phyloP scores from a whole-genome alignment of 805 yeast species.

The Sugiyamaella floridensis region DNA sequence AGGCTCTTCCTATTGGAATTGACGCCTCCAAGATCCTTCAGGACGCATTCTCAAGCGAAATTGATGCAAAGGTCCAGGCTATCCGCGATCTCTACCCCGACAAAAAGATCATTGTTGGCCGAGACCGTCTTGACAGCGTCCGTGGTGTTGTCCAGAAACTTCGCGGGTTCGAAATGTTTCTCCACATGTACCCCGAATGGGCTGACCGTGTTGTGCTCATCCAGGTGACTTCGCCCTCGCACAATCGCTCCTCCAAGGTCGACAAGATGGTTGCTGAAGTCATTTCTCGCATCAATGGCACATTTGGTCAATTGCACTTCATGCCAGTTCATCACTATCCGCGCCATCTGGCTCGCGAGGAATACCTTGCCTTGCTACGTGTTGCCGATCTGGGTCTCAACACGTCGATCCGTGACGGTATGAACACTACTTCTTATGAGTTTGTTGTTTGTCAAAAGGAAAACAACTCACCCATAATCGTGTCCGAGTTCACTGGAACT shows the following conservation, averaged over 20 bases:
- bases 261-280: constrained; percentile 81
- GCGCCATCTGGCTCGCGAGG: constrained; percentile 79
- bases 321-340: constrained; percentile 92
- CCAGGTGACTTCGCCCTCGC: constrained; percentile 84
- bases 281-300: constrained; percentile 74
- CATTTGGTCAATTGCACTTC: constrained; percentile 72
- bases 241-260: constrained; percentile 48
- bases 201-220: constrained; percentile 76
- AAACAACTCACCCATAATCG: constrained; percentile 65
- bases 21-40: constrained; percentile 62
- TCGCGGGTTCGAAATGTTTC: constrained; percentile 81
- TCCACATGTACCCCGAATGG: constrained; percentile 92
- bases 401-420: constrained; percentile 90
- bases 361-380: constrained; percentile 78
- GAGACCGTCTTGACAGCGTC: constrained; percentile 87
- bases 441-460: constrained; percentile 71
- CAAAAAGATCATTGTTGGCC: constrained; percentile 75
- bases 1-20: constrained; percentile 82
- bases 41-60: constrained; percentile 31
- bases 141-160: constrained; percentile 91
- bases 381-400: constrained; percentile 87
- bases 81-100: constrained; percentile 42
- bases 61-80: constrained; percentile 42
- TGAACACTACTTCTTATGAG: constrained; percentile 92
- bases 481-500: constrained; percentile 92